Base-by-base conservation (phyloP, 2,329 filamentous ascomycete genomes). In the Arthrobotrys conoides region DNA sequence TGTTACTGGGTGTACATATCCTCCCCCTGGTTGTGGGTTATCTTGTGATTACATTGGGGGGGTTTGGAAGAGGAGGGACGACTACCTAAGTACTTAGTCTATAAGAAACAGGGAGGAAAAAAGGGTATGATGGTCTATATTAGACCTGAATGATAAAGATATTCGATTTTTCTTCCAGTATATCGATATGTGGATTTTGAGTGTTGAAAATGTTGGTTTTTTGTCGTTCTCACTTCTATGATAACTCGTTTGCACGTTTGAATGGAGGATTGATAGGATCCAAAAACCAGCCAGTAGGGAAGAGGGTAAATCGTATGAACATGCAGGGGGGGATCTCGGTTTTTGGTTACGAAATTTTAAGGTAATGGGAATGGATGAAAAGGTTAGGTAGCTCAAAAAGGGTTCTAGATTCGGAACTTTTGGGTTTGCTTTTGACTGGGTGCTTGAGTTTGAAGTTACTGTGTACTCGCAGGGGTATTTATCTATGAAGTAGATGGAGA, bases 261-360 rank as follows among this genome's bases (percentile, higher is more conserved):
- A n/a, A n/a, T n/a, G n/a, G n/a, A n/a, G n/a, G n/a, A n/a, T n/a
- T n/a, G n/a, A n/a, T n/a, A n/a, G n/a, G n/a, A n/a, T n/a, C n/a
- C n/a, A n/a, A n/a, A n/a, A 38, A 38, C 5, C 36, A 38, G 16
- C 33, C 12, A 41, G 38, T 30, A 30, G 27, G 27, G 6, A 30
- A 30, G 27, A 30, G 27, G 27, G 27, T 30, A 41, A 41, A 16
- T 12, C 38, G 12, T 12, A 41, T 2, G 38, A 41, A 4, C 38
- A 41, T 41, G 38, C 38, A 41, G 14, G 38, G 38, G 38, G 1
- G n/a, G n/a, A n/a, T n/a, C 27, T 6, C 27, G 27, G 27, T 61
- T 59, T 48, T 59, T 27, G 38, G 57, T 70, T 70, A 70, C 66
- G 66, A 70, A 51, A 70, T 70, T 49, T 49, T 70, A 61, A 18